A percentile compares a stretch with the other conserved stretches of the same genome.
Conservation (phyloP, 2,329 filamentous ascomycete species). For the Trichoderma atrobrunneum region DNA sequence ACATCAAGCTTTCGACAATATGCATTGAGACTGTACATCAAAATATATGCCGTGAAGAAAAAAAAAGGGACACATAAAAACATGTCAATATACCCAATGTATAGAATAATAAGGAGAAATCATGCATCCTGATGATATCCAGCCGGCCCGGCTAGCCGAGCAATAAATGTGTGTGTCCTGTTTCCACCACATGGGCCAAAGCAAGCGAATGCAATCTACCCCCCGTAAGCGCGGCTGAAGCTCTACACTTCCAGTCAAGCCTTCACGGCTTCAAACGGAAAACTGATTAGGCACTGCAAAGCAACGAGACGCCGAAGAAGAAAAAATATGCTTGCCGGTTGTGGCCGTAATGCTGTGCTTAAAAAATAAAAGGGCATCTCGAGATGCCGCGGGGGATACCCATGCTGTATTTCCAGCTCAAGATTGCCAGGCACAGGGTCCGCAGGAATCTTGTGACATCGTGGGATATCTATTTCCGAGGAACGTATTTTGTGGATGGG, state of each 20-base stretch:
- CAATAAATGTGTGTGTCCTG: not conserved
- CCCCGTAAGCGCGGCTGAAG: not conserved
- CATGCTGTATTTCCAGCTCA: not conserved
- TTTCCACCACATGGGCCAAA: conserved; percentile 17
- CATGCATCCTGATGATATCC: conserved; percentile 3
- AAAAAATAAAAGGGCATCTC: not conserved
- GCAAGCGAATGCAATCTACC: conserved; percentile 12
- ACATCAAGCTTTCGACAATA: not conserved
- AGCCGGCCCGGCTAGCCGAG: conserved; percentile 5
- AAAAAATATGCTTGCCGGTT: not conserved
- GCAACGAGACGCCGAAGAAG: not conserved
- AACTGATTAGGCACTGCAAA: not conserved
- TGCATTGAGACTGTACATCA: not conserved
- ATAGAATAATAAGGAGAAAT: not conserved
- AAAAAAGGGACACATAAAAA: not conserved
- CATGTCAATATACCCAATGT: not conserved
- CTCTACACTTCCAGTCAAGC: not conserved
- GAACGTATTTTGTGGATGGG: conserved; percentile 33
- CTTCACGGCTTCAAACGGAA: not conserved
- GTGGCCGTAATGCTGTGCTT: not conserved
- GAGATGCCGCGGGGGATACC: not conserved
- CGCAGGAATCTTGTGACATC: conserved; percentile 20
- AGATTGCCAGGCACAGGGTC: conserved; percentile 19
- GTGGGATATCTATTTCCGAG: conserved; percentile 20
- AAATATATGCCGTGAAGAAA: conserved; percentile 5